phyloP scores from a whole-genome alignment of 225 moss, liverwort and hornwort genomes.

The Polytrichum formosum region DNA sequence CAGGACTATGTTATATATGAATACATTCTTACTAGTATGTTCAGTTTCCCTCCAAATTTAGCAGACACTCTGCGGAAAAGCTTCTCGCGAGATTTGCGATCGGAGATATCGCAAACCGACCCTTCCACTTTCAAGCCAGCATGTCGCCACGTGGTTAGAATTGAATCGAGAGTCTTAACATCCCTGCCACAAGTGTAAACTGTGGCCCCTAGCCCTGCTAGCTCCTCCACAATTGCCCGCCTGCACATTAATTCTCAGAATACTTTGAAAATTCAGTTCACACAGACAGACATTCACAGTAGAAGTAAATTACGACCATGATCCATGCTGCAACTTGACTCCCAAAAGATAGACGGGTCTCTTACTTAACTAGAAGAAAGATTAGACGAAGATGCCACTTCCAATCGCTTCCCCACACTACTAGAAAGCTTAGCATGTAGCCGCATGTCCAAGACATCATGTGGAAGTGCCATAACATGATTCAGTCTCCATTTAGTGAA shows the following conservation, averaged over 20 bases:
- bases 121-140: constrained; percentile 31
- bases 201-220: constrained; percentile 28
- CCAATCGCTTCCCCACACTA: no score
- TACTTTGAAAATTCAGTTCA: no score
- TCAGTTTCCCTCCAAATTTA: constrained; percentile 29
- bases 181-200: constrained; percentile 29
- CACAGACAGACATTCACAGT: no score
- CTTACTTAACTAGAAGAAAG: no score
- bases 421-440: no score
- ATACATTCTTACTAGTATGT: constrained; percentile 14
- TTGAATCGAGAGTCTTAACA: constrained; percentile 11
- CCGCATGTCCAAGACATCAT: no score
- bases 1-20: no score
- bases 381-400: no score
- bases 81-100: constrained; percentile 17
- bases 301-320: no score
- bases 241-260: not conserved
- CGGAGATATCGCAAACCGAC: constrained; percentile 18
- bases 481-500: no score
- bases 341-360: no score
- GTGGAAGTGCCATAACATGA: no score
- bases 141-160: constrained; percentile 23
- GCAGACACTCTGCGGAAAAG: constrained; percentile 15
- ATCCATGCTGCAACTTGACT: not conserved
- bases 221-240: constrained; percentile 33